Evolutionary conservation across 2,329 filamentous ascomycete species (phyloP), one percentile per base, ranked within the genome.

Genomic region (Metarhizium robertsii): DNA sequence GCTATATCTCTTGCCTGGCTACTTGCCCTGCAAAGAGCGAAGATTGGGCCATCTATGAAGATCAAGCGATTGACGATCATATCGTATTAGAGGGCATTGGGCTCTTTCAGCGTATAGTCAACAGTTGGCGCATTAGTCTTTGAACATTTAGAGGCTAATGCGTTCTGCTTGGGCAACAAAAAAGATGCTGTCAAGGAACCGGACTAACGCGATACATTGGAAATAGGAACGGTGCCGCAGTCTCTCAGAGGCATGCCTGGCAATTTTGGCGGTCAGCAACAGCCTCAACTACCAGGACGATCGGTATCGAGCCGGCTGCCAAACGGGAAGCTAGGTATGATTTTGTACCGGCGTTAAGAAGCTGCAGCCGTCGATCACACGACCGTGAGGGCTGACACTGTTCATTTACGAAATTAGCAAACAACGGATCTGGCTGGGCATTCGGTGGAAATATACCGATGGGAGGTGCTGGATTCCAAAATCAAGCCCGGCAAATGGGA

Each of bases 391-490:
- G 34, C 56, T 58, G 48, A 58, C 40, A 4, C 6, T 10, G 36
- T 11, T 29, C 8, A 51, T n/a, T 25, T 36, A 18, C n/a, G n/a
- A 34, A 45, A 54, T 64, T 69, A 75, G 77, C 71, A 62, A 78
- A 74, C 64, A 81, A 77, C 62, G 74, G 70, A 54, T 73, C 75
- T 57, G 80, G 80, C 59, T 86, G 84, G 83, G 79, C 79, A 13
- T 86, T 86, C 71, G 79, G 81, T 58, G 78, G 77, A 56, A 79
- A 76, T 61, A 75, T 84, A 64, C 81, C 83, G 30, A 84, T 86
- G 79, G 78, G 80, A 56, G 72, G 73, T 62, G 76, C 75, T 64
- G 74, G 74, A 47, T 73, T 83, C 56, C 79, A 76, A 64, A 81
- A 75, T 60, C 73, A 76, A 52, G 69, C 73, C 54, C 75, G 80